These are phyloP conservation scores for Pythium brachiatum DNA, from an alignment of 352 stramenopile species.

Conservation along the genomic window DNA sequence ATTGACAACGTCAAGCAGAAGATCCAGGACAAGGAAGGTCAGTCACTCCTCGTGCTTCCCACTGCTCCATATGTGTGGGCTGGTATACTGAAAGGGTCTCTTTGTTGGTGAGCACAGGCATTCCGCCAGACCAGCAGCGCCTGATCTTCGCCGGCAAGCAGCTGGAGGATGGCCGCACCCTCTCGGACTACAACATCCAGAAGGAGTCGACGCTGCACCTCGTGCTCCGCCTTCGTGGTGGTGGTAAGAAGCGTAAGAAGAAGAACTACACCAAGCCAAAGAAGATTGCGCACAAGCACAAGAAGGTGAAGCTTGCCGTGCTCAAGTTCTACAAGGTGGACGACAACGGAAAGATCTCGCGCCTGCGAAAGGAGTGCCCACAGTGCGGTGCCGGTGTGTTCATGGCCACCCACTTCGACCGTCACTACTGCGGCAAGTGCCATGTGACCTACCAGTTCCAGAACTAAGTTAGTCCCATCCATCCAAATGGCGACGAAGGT, in stretches of 20 bases:
- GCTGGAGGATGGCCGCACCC: constrained; percentile 94
- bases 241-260: constrained; percentile 99
- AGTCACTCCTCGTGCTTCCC: constrained; percentile 4
- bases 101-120: constrained; percentile 58
- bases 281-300: constrained; percentile 98
- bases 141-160: constrained; percentile 99
- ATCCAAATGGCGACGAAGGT: not conserved
- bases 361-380: constrained; percentile 98
- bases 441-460: constrained; percentile 96
- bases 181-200: constrained; percentile 95
- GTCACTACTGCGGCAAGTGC: constrained; percentile 99
- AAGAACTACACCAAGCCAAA: constrained; percentile 99
- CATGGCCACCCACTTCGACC: constrained; percentile 99
- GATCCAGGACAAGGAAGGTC: constrained; percentile 99
- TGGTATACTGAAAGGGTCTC: not conserved
- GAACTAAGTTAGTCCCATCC: constrained; percentile 25
- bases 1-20: constrained; percentile 99
- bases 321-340: constrained; percentile 98
- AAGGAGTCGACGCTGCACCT: constrained; percentile 98
- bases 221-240: constrained; percentile 94
- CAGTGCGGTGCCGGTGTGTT: constrained; percentile 97
- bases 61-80: not conserved
- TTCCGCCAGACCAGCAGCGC: constrained; percentile 99
- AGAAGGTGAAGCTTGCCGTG: constrained; percentile 96
- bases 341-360: constrained; percentile 96